Evolutionary conservation across 352 stramenopile species (phyloP).

Genomic region (Phytophthora pisi): DNA sequence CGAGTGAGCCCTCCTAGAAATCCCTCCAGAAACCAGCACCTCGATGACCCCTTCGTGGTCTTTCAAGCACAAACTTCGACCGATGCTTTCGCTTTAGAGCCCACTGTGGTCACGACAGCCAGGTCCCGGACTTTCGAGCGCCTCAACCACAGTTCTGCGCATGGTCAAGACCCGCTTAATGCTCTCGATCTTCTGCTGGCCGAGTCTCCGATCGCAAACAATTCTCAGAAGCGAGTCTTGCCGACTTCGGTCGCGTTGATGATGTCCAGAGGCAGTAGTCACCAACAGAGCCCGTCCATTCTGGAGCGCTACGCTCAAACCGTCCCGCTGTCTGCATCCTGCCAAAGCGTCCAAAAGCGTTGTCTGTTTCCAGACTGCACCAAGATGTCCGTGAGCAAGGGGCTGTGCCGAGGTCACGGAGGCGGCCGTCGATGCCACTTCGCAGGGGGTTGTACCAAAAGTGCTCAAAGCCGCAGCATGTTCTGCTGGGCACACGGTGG

Average conservation of each 20-base stretch:
- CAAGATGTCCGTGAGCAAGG: slow-evolving; percentile 73
- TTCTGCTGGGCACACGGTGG: slow-evolving; percentile 77
- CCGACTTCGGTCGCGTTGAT: slow-evolving; percentile 25
- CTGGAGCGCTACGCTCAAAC: slow-evolving; percentile 50
- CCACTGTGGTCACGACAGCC: slow-evolving; percentile 6
- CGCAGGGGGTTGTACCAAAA: slow-evolving; percentile 57
- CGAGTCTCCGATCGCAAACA: slow-evolving; percentile 4
- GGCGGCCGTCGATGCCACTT: slow-evolving; percentile 72
- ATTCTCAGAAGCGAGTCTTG: slow-evolving; percentile 10
- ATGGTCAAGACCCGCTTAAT: slow-evolving; percentile 8
- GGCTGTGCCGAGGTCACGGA: slow-evolving; percentile 69
- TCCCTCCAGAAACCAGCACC: slow-evolving; percentile 1
- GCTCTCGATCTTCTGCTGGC: slow-evolving; percentile 3
- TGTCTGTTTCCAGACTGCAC: slow-evolving; percentile 60
- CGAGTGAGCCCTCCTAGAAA: slow-evolving; percentile 1
- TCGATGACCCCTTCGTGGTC: neutral
- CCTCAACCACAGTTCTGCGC: neutral
- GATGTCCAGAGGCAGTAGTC: slow-evolving; percentile 16
- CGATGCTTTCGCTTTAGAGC: slow-evolving; percentile 4
- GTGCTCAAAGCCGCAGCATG: slow-evolving; percentile 67
- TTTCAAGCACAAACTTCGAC: slow-evolving; percentile 1
- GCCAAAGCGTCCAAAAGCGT: slow-evolving; percentile 65
- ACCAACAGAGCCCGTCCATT: slow-evolving; percentile 27
- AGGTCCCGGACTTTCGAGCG: neutral
- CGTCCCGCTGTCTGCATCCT: slow-evolving; percentile 52